A percentile compares a stretch with the other conserved stretches of the same genome.
Evolutionary conservation across 257 asterid genomes (phyloP).

Genomic region (Nicotiana tomentosiformis): DNA sequence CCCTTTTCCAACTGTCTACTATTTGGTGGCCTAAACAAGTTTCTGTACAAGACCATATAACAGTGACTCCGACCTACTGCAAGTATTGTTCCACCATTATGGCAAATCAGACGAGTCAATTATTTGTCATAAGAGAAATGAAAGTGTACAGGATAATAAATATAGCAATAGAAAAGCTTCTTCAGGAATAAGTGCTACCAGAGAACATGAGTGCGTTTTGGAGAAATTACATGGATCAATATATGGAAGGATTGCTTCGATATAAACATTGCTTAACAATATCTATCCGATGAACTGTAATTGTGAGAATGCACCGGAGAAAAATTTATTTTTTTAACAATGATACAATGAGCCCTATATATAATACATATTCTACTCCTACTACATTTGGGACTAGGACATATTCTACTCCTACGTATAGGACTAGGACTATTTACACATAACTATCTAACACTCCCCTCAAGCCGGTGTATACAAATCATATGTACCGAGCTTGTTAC

Average conservation of each 20-base stretch:
- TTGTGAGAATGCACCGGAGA: too few species aligned
- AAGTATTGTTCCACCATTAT: background rate
- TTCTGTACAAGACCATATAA: background rate
- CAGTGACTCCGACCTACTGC: background rate
- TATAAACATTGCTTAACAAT: background rate
- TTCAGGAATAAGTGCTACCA: background rate
- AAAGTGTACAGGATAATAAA: background rate
- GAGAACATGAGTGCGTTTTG: background rate
- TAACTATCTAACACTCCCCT: too few species aligned
- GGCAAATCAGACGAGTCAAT: background rate
- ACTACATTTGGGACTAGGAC: too few species aligned
- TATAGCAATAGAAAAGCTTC: background rate
- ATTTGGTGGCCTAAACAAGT: slow-evolving; percentile 1
- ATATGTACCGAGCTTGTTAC: too few species aligned
- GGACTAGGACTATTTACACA: too few species aligned
- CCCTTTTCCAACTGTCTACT: background rate
- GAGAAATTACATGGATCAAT: background rate
- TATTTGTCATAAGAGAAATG: background rate
- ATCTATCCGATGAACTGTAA: background rate
- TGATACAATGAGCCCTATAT: too few species aligned
- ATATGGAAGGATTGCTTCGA: background rate
- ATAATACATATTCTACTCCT: too few species aligned
- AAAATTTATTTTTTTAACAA: too few species aligned
- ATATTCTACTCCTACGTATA: too few species aligned
- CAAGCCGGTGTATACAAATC: too few species aligned